Evolutionary conservation across 78 protist genomes (phyloP).

Genomic region (Dictyostelium brefeldianum): DNA sequence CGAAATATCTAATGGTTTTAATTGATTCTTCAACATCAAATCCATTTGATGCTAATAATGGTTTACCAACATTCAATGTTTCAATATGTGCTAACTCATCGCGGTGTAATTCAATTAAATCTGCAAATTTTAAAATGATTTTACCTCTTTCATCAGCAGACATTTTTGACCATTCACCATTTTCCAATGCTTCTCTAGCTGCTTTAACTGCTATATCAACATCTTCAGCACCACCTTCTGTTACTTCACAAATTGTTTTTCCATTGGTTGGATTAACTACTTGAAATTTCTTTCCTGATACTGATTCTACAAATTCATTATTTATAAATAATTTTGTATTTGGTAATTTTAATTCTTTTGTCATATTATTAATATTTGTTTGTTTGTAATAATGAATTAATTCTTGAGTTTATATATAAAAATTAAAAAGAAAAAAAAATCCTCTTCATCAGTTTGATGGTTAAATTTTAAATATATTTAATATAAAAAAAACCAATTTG

Average conservation of each 20-base stretch:
- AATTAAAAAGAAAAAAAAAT: too few relatives aligned
- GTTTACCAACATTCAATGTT: slow-evolving; percentile 80
- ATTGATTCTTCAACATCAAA: slow-evolving; percentile 44
- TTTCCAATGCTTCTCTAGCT: slow-evolving; percentile 76
- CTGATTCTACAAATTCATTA: slow-evolving; percentile 47
- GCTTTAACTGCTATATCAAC: slow-evolving; percentile 84
- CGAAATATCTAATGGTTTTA: slow-evolving; percentile 80
- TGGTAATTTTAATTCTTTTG: slow-evolving; percentile 1
- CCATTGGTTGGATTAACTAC: slow-evolving; percentile 78
- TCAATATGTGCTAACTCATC: slow-evolving; percentile 78
- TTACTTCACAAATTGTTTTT: slow-evolving; percentile 70
- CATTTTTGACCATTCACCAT: neutral
- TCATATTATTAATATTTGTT: neutral
- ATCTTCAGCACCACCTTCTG: slow-evolving; percentile 76
- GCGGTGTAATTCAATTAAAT: slow-evolving; percentile 56
- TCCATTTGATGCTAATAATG: slow-evolving; percentile 8
- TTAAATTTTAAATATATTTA: too few relatives aligned
- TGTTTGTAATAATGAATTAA: too few relatives aligned
- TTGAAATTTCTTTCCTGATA: neutral
- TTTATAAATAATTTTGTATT: slow-evolving; percentile 50
- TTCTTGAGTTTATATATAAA: too few relatives aligned
- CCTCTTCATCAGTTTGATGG: too few relatives aligned
- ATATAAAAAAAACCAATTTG: too few relatives aligned
- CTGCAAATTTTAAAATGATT: slow-evolving; percentile 73
- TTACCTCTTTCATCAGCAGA: slow-evolving; percentile 30